phyloP scores from a whole-genome alignment of 495 filamentous ascomycete genomes.

The Xylaria cubensis region DNA sequence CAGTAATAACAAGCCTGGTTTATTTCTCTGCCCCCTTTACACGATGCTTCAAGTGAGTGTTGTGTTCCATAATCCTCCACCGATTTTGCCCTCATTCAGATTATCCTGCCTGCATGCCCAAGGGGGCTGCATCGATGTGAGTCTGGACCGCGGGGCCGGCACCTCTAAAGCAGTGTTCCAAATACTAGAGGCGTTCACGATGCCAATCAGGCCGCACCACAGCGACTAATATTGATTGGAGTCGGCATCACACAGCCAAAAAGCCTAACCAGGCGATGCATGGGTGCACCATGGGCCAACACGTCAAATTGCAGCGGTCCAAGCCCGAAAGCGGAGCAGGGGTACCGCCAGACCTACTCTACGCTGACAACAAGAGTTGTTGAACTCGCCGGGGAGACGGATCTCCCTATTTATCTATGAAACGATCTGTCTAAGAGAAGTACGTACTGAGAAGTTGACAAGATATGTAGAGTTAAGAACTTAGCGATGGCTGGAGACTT shows the following conservation, averaged over 20 bases:
- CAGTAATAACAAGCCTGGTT: neutral
- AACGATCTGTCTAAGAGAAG: neutral
- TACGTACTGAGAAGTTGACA: neutral
- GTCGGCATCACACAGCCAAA: slow-evolving; percentile 13
- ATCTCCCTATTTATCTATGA: slow-evolving; percentile 10
- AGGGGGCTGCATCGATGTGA: slow-evolving; percentile 36
- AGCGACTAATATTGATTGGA: slow-evolving; percentile 21
- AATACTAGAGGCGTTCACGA: slow-evolving; percentile 27
- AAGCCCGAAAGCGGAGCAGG: slow-evolving; percentile 27
- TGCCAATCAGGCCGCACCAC: slow-evolving; percentile 33
- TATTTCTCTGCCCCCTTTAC: neutral
- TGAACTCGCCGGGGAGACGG: neutral
- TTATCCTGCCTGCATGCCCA: slow-evolving; percentile 31
- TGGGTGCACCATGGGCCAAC: slow-evolving; percentile 3
- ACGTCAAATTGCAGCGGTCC: neutral
- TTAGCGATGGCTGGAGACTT: neutral
- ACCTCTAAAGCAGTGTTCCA: slow-evolving; percentile 28
- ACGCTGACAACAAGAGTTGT: neutral
- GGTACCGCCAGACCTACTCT: neutral
- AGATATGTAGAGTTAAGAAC: neutral
- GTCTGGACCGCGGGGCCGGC: slow-evolving; percentile 37
- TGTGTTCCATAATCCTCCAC: neutral
- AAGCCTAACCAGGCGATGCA: slow-evolving; percentile 18
- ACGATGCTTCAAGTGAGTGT: neutral
- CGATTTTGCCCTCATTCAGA: slow-evolving; percentile 25